Percentiles rank a stretch among this genome's conserved stretches.
Conservation (phyloP, 2,329 filamentous ascomycete genomes). For the Karstenula rhodostoma region DNA sequence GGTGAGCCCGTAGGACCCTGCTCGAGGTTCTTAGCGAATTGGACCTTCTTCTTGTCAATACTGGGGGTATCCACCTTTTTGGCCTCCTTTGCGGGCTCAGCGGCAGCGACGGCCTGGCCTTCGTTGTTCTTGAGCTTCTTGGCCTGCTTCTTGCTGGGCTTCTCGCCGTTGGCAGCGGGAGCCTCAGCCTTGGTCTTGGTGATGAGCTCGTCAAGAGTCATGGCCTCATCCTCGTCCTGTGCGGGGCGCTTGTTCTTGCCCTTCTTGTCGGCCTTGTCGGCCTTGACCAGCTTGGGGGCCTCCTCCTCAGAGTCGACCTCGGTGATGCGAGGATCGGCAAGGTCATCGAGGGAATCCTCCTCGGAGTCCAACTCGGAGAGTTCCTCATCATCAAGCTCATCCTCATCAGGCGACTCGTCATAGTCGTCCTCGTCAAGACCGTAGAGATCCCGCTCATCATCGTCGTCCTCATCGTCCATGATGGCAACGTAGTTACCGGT, state of each 20-base stretch:
- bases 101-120: constrained; percentile 75
- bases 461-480: constrained; percentile 65
- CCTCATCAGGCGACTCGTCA: constrained; percentile 80
- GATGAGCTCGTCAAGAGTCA: constrained; percentile 81
- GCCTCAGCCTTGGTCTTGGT: constrained; percentile 71
- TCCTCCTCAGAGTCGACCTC: constrained; percentile 82
- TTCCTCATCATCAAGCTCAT: constrained; percentile 69
- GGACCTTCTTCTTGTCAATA: constrained; percentile 84
- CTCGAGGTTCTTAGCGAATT: constrained; percentile 99
- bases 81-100: constrained; percentile 63
- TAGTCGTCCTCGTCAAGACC: constrained; percentile 73
- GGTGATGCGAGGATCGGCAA: constrained; percentile 81
- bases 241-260: constrained; percentile 96
- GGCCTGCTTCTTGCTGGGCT: constrained; percentile 93
- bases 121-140: constrained; percentile 99
- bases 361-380: constrained; percentile 56
- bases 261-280: constrained; percentile 55
- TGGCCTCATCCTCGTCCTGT: constrained; percentile 68
- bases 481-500: constrained; percentile 94
- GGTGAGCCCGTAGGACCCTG: constrained; percentile 79
- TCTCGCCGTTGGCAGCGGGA: constrained; percentile 66
- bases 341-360: constrained; percentile 60
- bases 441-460: constrained; percentile 67
- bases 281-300: constrained; percentile 62
- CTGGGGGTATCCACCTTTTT: constrained; percentile 59